These are phyloP conservation scores for Fusarium hostae DNA, from an alignment of 2,329 filamentous ascomycete genomes.

Conservation along the genomic window DNA sequence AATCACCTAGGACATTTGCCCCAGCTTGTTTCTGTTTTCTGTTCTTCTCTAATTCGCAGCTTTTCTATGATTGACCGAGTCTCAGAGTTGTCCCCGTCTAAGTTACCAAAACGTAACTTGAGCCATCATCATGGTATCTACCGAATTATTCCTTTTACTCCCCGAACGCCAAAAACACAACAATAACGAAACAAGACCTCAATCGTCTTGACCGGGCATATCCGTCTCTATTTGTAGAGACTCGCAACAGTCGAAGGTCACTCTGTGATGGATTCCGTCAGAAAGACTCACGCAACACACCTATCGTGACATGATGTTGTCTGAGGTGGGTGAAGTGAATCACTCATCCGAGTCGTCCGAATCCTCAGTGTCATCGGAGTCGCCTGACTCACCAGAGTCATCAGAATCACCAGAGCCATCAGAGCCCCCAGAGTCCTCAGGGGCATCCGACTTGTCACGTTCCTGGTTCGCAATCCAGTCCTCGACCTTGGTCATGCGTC, in stretches of 20 bases:
- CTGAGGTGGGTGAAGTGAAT: not conserved
- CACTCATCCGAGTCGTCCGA: slow-evolving; percentile 1
- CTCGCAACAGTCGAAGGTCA: not conserved
- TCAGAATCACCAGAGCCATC: not conserved
- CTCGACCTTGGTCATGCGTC: slow-evolving; percentile 25
- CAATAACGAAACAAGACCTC: not conserved
- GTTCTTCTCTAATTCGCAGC: not conserved
- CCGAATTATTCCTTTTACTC: slow-evolving; percentile 3
- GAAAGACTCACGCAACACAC: not conserved
- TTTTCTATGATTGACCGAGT: slow-evolving; percentile 5
- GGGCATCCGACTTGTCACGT: not conserved
- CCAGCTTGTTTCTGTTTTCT: slow-evolving; percentile 2
- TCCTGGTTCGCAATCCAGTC: slow-evolving; percentile 33
- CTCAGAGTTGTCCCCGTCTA: not conserved
- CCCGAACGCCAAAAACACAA: not conserved
- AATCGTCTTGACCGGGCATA: not conserved
- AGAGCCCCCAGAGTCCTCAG: not conserved
- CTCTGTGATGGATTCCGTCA: not conserved
- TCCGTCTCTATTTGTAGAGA: slow-evolving; percentile 4
- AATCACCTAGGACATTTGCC: slow-evolving; percentile 19
- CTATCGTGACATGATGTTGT: not conserved
- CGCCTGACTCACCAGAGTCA: not conserved
- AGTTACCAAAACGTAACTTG: slow-evolving; percentile 23
- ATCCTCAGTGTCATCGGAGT: not conserved
- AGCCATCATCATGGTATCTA: slow-evolving; percentile 2